Base-by-base conservation (phyloP, 179 eudicot species). In the Spergularia azorica region DNA sequence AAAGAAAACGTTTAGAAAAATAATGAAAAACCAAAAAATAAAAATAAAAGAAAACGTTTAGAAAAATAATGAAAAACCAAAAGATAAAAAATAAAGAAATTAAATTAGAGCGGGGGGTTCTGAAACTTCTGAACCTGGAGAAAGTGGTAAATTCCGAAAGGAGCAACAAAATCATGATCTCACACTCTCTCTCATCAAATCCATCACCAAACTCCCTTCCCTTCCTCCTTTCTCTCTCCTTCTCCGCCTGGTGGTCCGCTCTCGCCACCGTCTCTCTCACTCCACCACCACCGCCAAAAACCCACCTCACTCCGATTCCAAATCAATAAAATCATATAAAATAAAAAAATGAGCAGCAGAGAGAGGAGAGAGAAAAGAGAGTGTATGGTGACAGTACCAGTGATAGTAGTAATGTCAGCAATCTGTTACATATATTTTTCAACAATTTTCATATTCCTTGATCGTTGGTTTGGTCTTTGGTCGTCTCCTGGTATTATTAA, bases 401-500 rank as follows among this genome's bases (percentile, higher is more conserved):
- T 94, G n/a, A 12, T 80, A 55, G 86, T 86, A 43, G 96, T 90
- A 1, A 52, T 76, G 2, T 57, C 77, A 5, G 84, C 94, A 60
- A 88, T 93, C 70, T 66, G 65, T 26, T 95, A 84, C 87, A 80
- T 95, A 48, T 93, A 95, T 77, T 77, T 82, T 36, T 84, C 97
- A 11, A 91, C 90, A 15, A 75, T 91, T 16, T 83, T 95, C 26
- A 87, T 95, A 4, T 95, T 90, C 74, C 79, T 93, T 0, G 93
- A 95, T 76, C 86, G 78, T 55, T 95, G 99, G 99, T 91, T 95
- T 73, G 97, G 97, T 5, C 85, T 95, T 3, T 72, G 83, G 69
- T 84, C 99, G 2, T 95, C 99, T 13, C 97, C 97, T 14, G 99
- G 99, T 17, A 79, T 95, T 69, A 84, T 95, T 70, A 89, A 93